Conservation (phyloP, 2,329 filamentous ascomycete species). For the Basipetospora chlamydospora region DNA sequence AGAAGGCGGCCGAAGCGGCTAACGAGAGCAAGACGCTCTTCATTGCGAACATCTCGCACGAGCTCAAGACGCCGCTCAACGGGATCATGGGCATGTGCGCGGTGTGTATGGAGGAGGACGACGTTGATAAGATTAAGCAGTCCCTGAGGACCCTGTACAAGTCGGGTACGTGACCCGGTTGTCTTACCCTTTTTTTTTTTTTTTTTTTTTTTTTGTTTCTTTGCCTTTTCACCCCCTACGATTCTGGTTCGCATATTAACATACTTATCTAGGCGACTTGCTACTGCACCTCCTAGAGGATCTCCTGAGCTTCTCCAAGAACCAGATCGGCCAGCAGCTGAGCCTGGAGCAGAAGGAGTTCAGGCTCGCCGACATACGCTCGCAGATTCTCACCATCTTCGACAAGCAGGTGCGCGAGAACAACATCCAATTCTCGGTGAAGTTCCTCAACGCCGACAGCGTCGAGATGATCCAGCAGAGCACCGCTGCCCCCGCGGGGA, state of each 20-base stretch:
- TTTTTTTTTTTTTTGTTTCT: no score
- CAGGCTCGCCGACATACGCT: constrained; percentile 64
- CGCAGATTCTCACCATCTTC: constrained; percentile 74
- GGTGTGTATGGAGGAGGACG: constrained; percentile 84
- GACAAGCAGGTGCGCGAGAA: constrained; percentile 78
- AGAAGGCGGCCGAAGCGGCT: constrained; percentile 83
- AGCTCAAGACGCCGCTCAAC: constrained; percentile 89
- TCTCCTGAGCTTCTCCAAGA: constrained; percentile 84
- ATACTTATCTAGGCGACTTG: constrained; percentile 53
- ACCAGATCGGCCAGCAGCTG: constrained; percentile 78
- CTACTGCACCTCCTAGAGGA: constrained; percentile 78
- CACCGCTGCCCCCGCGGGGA: no score
- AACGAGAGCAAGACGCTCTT: constrained; percentile 97
- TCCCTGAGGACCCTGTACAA: constrained; percentile 82
- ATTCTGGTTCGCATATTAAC: no score
- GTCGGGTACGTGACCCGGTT: constrained; percentile 32
- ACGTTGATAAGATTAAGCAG: constrained; percentile 61
- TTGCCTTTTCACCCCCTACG: no score
- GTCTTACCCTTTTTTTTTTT: constrained; percentile 12
- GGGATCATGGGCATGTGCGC: constrained; percentile 91
- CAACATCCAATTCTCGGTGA: constrained; percentile 57
- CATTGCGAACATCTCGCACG: constrained; percentile 81
- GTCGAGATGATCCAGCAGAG: not conserved
- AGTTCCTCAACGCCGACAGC: constrained; percentile 27
- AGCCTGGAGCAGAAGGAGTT: constrained; percentile 77